Evolutionary conservation across 306 rosid species (phyloP).

Genomic region (Trichosanthes cucumerina): DNA sequence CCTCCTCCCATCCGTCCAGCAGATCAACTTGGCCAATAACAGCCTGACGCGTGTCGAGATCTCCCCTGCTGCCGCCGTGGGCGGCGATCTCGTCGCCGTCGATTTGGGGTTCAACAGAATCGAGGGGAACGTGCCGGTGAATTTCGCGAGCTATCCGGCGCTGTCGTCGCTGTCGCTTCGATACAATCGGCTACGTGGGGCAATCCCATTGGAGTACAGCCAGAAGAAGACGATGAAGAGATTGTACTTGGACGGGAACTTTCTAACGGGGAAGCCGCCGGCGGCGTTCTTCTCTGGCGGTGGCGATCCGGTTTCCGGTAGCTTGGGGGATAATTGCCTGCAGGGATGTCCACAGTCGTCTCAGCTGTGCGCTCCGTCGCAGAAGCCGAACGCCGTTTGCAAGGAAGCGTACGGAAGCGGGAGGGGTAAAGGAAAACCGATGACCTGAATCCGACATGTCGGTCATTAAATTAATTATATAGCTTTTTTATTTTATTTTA

Average conservation of each 20-base stretch:
- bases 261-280: constrained; percentile 66
- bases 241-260: constrained; percentile 75
- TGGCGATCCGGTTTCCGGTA: constrained; percentile 36
- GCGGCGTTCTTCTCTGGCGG: constrained; percentile 32
- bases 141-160: constrained; percentile 40
- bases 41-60: constrained; percentile 47
- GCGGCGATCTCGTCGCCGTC: constrained; percentile 59
- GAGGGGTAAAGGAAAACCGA: constrained; percentile 34
- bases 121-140: constrained; percentile 52
- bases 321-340: constrained; percentile 84
- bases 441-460: constrained; percentile 23
- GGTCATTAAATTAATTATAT: constrained; percentile 13
- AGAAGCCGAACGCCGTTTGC: constrained; percentile 63
- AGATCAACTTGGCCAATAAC: constrained; percentile 61
- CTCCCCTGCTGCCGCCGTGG: constrained; percentile 5
- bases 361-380: constrained; percentile 57
- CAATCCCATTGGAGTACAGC: constrained; percentile 54
- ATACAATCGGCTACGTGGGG: constrained; percentile 62
- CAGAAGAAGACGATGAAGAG: constrained; percentile 36
- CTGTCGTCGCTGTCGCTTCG: constrained; percentile 64
- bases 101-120: constrained; percentile 70
- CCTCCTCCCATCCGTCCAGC: constrained; percentile 54
- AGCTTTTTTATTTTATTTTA: neutral
- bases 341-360: constrained; percentile 57
- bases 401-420: constrained; percentile 36